Conservation (phyloP, 2,329 filamentous ascomycete species). For the Sclerotinia nivalis region DNA sequence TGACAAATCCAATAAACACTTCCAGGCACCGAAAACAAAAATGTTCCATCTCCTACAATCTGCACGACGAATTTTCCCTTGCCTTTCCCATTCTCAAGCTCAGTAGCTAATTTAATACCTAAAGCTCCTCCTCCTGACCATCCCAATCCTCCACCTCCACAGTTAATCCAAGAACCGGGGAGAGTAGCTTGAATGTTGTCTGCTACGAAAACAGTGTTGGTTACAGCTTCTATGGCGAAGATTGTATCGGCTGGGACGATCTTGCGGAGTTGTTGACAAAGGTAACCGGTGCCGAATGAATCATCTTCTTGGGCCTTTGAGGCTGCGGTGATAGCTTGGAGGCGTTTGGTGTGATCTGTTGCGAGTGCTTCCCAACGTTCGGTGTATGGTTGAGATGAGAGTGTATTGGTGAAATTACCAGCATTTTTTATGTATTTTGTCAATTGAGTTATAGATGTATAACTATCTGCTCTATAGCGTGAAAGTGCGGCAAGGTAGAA, state of each 20-base stretch:
- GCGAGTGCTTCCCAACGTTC: constrained; percentile 57
- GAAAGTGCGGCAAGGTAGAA: constrained; percentile 68
- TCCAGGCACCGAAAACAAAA: constrained; percentile 63
- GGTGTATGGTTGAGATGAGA: constrained; percentile 43
- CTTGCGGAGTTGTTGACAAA: constrained; percentile 52
- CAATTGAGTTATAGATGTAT: constrained; percentile 68
- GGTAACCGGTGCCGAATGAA: constrained; percentile 51
- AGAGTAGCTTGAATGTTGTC: constrained; percentile 69
- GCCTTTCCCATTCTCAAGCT: constrained; percentile 46
- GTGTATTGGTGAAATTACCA: constrained; percentile 44
- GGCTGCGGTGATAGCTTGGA: constrained; percentile 59
- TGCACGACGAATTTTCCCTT: constrained; percentile 62
- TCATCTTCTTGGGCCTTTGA: constrained; percentile 62
- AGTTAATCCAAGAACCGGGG: constrained; percentile 78
- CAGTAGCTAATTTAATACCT: constrained; percentile 72
- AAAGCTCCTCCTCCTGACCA: constrained; percentile 77
- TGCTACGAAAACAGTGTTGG: constrained; percentile 64
- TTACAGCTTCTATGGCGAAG: constrained; percentile 77
- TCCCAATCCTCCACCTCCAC: constrained; percentile 76
- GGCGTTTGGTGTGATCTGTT: constrained; percentile 56
- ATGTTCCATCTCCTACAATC: constrained; percentile 69
- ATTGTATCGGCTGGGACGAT: constrained; percentile 65
- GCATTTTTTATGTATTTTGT: constrained; percentile 58
- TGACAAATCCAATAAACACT: constrained; percentile 69
- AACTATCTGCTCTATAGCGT: constrained; percentile 66